Evolutionary conservation across 257 asterid species (phyloP), one percentile per base, ranked within the genome.

Genomic region (Solanum verrucosum): DNA sequence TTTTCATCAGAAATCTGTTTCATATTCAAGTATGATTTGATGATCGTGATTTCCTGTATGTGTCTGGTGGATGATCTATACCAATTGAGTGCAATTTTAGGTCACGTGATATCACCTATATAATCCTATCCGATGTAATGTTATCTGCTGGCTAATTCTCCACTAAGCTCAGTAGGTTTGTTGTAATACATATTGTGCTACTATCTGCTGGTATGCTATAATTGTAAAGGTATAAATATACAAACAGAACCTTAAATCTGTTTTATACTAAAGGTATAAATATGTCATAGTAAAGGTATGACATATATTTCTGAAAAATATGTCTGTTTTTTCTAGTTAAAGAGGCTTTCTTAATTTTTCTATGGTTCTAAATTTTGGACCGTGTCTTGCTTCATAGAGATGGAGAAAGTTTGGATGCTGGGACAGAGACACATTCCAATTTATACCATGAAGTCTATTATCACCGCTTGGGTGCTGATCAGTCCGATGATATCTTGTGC

Each of bases 401-500:
- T 37, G 99, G 95, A 87, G 96, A 90, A 72, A 92, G 91, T 88
- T 84, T 96, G 91, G 99, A 96, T 92, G 98, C 98, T 27, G 98
- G 99, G 84, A 97, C 98, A 11, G 99, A 97, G 93, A 95, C 98
- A 42, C 59, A 92, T 85, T 91, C 95, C 65, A 96, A 93, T 89
- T 91, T 97, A 42, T 91, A 96, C 90, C 99, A 97, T 89, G 98
- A 96, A 90, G 33, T 96, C 18, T 97, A 97, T 90, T 97, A 97
- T 92, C 99, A 97, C 91, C 92, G 94, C 88, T 88, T 97, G 91
- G 99, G 99, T 27, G 93, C 97, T 1, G 93, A 94, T 89, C 99
- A 97, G 89, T 93, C 98, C n/a, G 96, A 97, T 89, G 99, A 97
- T 92, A 91, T 94, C 90, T 91, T 97, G 87, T 93, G 96, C 88